phyloP scores from a whole-genome alignment of 2,329 filamentous ascomycete genomes.

The Nannizzia gypsea region DNA sequence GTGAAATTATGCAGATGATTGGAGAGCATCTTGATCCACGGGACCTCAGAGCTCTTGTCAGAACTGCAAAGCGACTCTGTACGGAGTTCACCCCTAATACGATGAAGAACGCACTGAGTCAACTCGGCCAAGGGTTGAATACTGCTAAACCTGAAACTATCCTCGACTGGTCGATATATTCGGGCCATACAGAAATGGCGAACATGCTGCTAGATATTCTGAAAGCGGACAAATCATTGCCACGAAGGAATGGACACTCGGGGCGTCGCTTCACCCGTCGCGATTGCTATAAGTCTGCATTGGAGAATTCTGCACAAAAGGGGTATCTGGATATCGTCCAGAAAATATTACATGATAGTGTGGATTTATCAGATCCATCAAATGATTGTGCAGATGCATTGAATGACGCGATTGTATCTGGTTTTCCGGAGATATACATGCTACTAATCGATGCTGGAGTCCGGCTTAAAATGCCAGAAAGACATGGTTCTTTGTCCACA shows the following conservation, averaged over 20 bases:
- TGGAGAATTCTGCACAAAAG: neutral
- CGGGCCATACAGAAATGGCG: constrained; percentile 3
- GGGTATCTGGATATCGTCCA: neutral
- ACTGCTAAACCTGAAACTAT: neutral
- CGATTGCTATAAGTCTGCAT: neutral
- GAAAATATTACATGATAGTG: constrained; percentile 2
- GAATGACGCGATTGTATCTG: neutral
- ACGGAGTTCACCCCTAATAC: neutral
- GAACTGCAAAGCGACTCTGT: constrained; percentile 2
- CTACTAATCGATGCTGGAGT: neutral
- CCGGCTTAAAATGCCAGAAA: neutral
- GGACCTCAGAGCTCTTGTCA: constrained; percentile 5
- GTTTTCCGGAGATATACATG: neutral
- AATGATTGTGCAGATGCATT: neutral
- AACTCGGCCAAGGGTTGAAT: neutral
- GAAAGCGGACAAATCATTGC: neutral
- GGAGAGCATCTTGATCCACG: neutral
- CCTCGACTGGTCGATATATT: neutral
- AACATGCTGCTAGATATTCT: neutral
- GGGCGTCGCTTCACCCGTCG: too few species aligned
- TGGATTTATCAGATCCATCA: neutral
- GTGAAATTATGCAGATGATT: neutral
- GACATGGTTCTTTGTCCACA: neutral
- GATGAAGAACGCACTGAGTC: neutral
- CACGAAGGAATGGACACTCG: neutral